Evolutionary conservation across 208 protist genomes (phyloP).

Genomic region (Tritrichomonas musculus): DNA sequence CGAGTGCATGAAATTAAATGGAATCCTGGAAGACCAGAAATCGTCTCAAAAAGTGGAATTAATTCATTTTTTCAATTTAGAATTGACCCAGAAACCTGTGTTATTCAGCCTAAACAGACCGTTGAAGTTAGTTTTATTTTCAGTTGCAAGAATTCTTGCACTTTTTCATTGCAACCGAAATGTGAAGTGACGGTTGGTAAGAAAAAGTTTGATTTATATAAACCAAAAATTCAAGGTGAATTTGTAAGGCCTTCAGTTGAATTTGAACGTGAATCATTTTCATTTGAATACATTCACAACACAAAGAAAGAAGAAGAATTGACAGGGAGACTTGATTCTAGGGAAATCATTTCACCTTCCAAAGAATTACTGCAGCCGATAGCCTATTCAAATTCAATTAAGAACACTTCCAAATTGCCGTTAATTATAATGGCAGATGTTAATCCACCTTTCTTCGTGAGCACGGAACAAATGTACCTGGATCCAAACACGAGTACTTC

Average conservation of each 20-base stretch:
- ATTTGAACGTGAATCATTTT: background rate
- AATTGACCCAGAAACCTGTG: background rate
- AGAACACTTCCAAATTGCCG: background rate
- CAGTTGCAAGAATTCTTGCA: background rate
- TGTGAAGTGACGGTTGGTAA: background rate
- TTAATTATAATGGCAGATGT: background rate
- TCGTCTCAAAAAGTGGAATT: background rate
- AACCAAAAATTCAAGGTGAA: background rate
- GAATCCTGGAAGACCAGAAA: background rate
- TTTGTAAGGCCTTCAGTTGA: background rate
- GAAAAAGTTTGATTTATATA: background rate
- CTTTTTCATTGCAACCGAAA: background rate
- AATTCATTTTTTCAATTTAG: background rate
- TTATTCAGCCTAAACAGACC: background rate
- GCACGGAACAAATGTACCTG: background rate
- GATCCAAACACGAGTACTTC: background rate
- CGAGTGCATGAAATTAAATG: background rate
- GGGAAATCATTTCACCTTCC: background rate
- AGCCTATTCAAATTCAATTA: background rate
- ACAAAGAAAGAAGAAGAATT: conserved; percentile 21
- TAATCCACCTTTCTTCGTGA: background rate
- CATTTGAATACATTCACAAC: background rate
- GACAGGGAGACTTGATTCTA: background rate
- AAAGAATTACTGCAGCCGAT: background rate
- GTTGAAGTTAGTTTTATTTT: background rate